These are phyloP conservation scores for Pichia norvegensis DNA, from an alignment of 1,139 yeast genomes.

Conservation along the genomic window DNA sequence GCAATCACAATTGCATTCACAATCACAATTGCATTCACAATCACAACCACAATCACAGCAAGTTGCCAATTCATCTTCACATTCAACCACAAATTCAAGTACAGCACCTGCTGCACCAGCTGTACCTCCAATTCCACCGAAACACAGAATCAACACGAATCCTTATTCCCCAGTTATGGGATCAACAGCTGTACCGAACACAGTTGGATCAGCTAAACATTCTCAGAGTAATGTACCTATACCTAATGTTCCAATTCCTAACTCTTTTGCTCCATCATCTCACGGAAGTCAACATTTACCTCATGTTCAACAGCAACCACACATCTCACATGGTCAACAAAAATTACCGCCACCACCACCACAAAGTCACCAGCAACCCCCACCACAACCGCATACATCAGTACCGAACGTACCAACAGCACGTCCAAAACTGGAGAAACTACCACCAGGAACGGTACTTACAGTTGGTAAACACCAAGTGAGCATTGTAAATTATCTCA, in stretches of 20 bases:
- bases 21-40: neutral
- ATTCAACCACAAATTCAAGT: too few species aligned
- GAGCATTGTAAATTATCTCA: constrained; percentile 22
- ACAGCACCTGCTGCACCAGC: neutral
- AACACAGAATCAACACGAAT: neutral
- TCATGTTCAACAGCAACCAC: neutral
- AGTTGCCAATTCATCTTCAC: neutral
- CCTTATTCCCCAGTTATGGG: neutral
- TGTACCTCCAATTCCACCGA: neutral
- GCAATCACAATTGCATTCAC: neutral
- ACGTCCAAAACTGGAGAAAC: constrained; percentile 12
- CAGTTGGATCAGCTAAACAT: neutral
- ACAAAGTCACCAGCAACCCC: neutral
- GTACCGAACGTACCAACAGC: constrained; percentile 1
- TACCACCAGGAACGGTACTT: constrained; percentile 21
- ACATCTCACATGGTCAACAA: too few species aligned
- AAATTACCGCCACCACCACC: neutral
- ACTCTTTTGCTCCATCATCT: neutral
- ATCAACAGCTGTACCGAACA: neutral
- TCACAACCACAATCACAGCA: neutral
- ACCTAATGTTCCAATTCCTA: neutral
- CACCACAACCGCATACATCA: neutral
- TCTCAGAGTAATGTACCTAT: neutral
- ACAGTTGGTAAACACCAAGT: constrained; percentile 24
- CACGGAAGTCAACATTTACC: neutral